Conservation (phyloP, 1,284 basidiomycete species). For the Pyrrhoderma noxium region DNA sequence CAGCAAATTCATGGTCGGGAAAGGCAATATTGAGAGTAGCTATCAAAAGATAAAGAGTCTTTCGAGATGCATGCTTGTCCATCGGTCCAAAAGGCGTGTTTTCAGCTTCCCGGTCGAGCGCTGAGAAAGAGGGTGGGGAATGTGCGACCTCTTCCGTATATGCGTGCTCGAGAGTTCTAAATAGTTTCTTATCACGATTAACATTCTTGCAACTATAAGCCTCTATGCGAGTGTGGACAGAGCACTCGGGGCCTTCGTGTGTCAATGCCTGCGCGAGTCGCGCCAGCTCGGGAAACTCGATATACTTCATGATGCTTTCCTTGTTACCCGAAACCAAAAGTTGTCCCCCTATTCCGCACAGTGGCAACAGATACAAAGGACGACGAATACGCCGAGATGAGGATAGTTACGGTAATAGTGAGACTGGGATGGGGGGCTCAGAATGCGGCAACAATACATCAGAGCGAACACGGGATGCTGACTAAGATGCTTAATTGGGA, state of each 20-base stretch:
- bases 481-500: too few relatives aligned
- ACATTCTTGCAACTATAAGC: conserved; percentile 98
- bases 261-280: conserved; percentile 78
- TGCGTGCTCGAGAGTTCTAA: conserved; percentile 83
- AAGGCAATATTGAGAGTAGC: conserved; percentile 96
- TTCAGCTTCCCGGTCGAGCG: conserved; percentile 58
- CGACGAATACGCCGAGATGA: background rate
- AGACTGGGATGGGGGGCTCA: background rate
- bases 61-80: conserved; percentile 69
- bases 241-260: conserved; percentile 82
- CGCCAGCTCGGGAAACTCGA: conserved; percentile 77
- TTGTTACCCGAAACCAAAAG: too few relatives aligned
- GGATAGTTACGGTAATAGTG: background rate
- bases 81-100: conserved; percentile 75
- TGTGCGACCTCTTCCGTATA: conserved; percentile 73
- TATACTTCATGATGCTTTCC: conserved; percentile 70
- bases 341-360: too few relatives aligned
- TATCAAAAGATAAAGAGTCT: conserved; percentile 91
- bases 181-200: conserved; percentile 94
- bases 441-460: too few relatives aligned
- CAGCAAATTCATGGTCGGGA: conserved; percentile 95
- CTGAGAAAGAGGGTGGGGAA: conserved; percentile 66
- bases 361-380: background rate
- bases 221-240: conserved; percentile 89
- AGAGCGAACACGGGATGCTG: too few relatives aligned